Percentiles rank a stretch among this genome's conserved stretches.
These are phyloP conservation scores for Erodium texanum DNA, from an alignment of 441 rosid genomes.

Conservation along the genomic window DNA sequence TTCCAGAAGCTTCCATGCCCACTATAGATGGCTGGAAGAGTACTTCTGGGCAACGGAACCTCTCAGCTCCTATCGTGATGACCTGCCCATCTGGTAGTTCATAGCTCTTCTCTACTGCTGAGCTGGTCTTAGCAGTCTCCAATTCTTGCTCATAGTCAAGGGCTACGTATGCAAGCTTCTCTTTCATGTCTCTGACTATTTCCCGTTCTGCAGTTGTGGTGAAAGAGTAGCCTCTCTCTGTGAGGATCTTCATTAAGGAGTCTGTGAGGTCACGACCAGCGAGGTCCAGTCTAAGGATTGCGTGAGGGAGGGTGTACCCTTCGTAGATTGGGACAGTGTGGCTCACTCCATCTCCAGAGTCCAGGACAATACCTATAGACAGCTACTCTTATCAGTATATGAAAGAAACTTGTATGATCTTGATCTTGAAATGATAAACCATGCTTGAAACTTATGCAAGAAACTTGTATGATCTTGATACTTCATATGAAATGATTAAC, in stretches of 20 bases:
- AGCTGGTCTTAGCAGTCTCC: conserved; percentile 14
- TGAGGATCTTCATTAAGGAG: conserved; percentile 18
- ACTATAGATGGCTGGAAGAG: conserved; percentile 20
- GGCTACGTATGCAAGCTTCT: conserved; percentile 17
- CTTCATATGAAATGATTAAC: no score
- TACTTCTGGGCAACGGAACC: conserved; percentile 17
- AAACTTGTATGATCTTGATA: no score
- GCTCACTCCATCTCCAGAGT: conserved; percentile 14
- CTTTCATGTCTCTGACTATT: conserved; percentile 19
- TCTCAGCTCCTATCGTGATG: conserved; percentile 6
- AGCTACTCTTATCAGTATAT: no score
- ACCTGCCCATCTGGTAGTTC: conserved; percentile 15
- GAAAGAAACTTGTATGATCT: no score
- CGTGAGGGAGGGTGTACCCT: conserved; percentile 19
- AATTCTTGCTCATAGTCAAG: conserved; percentile 17
- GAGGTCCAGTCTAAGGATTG: conserved; percentile 11
- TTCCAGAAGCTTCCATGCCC: conserved; percentile 6
- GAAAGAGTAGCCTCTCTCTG: conserved; percentile 17
- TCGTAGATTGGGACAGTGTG: conserved; percentile 20
- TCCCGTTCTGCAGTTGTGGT: conserved; percentile 20
- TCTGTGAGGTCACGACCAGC: conserved; percentile 14
- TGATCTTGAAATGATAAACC: no score
- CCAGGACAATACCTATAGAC: not conserved
- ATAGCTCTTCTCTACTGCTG: conserved; percentile 14
- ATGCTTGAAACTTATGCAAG: no score